These are phyloP conservation scores for Panicum miliaceum DNA, from an alignment of 176 grass and related monocot genomes.

Conservation along the genomic window DNA sequence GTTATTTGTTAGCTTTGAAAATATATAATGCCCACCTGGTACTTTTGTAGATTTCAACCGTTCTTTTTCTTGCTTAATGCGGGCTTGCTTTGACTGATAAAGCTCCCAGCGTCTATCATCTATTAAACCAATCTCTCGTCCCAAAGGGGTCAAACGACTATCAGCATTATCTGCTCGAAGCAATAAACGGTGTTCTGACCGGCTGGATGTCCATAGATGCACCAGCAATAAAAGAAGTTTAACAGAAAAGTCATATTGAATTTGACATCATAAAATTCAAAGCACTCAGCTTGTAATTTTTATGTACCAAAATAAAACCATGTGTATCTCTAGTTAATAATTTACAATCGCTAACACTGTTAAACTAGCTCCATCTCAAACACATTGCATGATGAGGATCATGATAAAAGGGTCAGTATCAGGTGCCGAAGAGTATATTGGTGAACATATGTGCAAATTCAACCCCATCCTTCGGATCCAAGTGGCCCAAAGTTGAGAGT, in stretches of 20 bases:
- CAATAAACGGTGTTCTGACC: constrained; percentile 86
- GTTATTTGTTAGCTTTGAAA: constrained; percentile 3
- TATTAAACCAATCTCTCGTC: constrained; percentile 91
- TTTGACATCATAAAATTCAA: constrained; percentile 7
- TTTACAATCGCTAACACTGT: background rate
- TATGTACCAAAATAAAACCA: constrained; percentile 19
- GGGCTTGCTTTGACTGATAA: constrained; percentile 78
- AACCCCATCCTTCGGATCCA: background rate
- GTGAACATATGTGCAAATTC: background rate
- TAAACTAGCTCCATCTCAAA: constrained; percentile 28
- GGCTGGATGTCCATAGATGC: constrained; percentile 53
- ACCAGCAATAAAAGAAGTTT: constrained; percentile 29
- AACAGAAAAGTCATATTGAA: background rate
- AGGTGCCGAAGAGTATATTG: background rate
- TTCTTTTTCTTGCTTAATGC: constrained; percentile 84
- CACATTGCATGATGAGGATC: constrained; percentile 7
- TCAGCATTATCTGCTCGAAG: constrained; percentile 96
- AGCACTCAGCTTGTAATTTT: background rate
- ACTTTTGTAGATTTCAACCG: constrained; percentile 71
- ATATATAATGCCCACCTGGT: constrained; percentile 51
- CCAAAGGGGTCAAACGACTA: constrained; percentile 89
- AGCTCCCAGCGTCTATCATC: constrained; percentile 88
- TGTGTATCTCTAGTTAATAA: background rate
- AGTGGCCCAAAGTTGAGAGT: background rate
- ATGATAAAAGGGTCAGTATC: background rate